phyloP scores from a whole-genome alignment of 2,329 filamentous ascomycete genomes.

The Juglanconis sp. region DNA sequence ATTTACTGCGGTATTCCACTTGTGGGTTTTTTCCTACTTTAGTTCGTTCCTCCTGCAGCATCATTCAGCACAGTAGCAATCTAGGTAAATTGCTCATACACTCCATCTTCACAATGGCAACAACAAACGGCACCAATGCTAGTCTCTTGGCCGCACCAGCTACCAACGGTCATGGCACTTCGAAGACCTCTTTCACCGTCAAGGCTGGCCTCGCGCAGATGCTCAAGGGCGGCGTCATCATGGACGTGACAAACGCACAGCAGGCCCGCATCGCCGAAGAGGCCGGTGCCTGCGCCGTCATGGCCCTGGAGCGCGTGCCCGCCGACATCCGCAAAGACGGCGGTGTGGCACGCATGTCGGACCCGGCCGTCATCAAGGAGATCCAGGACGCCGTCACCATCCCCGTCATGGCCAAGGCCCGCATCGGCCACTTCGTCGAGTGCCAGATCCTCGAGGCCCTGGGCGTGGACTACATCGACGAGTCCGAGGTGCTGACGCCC shows the following conservation, averaged over 20 bases:
- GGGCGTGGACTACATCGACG: slow-evolving; percentile 96
- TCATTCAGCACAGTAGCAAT: not conserved
- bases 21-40: not conserved
- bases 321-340: slow-evolving; percentile 92
- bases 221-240: slow-evolving; percentile 98
- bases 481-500: slow-evolving; percentile 94
- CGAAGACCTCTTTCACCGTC: slow-evolving; percentile 69
- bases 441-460: slow-evolving; percentile 96
- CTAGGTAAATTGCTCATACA: not conserved
- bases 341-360: slow-evolving; percentile 94
- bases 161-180: slow-evolving; percentile 24
- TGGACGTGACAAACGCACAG: slow-evolving; percentile 94
- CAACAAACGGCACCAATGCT: slow-evolving; percentile 22
- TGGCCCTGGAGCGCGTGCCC: slow-evolving; percentile 96
- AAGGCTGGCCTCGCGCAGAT: slow-evolving; percentile 96
- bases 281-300: slow-evolving; percentile 91
- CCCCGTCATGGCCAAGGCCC: slow-evolving; percentile 97
- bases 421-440: slow-evolving; percentile 97
- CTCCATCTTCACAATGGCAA: slow-evolving; percentile 17
- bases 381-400: slow-evolving; percentile 95
- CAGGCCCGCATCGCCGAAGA: slow-evolving; percentile 97
- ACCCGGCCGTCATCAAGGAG: slow-evolving; percentile 89
- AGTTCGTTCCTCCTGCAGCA: not conserved
- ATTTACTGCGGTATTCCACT: not conserved
- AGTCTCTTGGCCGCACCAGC: slow-evolving; percentile 14